Evolutionary conservation across 345 rosid species (phyloP).

Genomic region (Garcia nutans): DNA sequence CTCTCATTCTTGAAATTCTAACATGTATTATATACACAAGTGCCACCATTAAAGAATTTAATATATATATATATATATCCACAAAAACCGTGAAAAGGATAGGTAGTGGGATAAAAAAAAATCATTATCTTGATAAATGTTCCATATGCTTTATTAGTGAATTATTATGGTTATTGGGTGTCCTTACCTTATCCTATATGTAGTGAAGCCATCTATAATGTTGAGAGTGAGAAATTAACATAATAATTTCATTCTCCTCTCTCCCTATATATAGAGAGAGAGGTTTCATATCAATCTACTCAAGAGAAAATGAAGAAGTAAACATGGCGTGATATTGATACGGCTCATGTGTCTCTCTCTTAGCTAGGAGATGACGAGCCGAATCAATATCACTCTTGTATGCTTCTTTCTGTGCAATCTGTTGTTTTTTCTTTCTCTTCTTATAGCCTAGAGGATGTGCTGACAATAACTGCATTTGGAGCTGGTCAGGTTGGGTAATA

Average conservation of each 20-base stretch:
- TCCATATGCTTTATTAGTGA: too few relatives aligned
- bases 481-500: too few relatives aligned
- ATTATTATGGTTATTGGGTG: too few relatives aligned
- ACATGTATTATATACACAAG: not conserved
- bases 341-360: constrained; percentile 34
- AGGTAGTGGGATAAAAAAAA: not conserved
- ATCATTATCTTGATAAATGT: too few relatives aligned
- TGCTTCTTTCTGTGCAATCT: constrained; percentile 17
- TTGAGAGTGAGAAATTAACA: not conserved
- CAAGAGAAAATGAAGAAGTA: constrained; percentile 16
- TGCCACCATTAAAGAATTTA: not conserved
- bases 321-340: constrained; percentile 43
- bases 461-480: too few relatives aligned
- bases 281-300: not conserved
- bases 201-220: too few relatives aligned
- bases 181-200: too few relatives aligned
- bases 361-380: constrained; percentile 29
- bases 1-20: too few relatives aligned
- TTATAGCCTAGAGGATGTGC: too few relatives aligned
- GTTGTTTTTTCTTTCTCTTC: too few relatives aligned
- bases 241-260: too few relatives aligned
- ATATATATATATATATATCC: not conserved
- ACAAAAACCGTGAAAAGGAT: not conserved
- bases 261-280: not conserved
- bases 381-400: constrained; percentile 51